Evolutionary conservation across 768 basidiomycete genomes (phyloP).

Genomic region (Russula abietina): DNA sequence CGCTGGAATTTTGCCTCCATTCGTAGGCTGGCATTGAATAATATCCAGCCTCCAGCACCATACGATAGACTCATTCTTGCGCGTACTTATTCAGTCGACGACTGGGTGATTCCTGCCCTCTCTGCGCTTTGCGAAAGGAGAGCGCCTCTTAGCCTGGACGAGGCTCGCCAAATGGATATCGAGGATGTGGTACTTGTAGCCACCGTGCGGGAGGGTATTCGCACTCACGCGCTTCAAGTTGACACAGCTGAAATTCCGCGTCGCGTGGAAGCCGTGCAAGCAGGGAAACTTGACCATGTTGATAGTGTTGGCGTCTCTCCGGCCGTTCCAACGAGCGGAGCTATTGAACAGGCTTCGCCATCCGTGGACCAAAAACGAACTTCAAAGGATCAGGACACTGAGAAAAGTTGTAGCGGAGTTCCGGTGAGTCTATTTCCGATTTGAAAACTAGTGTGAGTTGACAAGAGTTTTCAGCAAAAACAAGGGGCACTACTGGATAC

Average conservation of each 20-base stretch:
- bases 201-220: slow-evolving; percentile 11
- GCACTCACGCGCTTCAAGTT: not conserved
- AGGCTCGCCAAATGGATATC: slow-evolving; percentile 10
- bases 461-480: not conserved
- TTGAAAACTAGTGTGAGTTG: not conserved
- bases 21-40: slow-evolving; percentile 20
- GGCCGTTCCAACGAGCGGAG: not conserved
- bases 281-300: no score
- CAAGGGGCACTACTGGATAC: not conserved
- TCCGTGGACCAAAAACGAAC: not conserved
- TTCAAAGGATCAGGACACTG: not conserved
- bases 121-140: slow-evolving; percentile 12
- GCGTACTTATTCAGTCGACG: slow-evolving; percentile 1
- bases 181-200: slow-evolving; percentile 17
- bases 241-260: not conserved
- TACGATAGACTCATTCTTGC: slow-evolving; percentile 11
- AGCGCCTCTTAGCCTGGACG: slow-evolving; percentile 4
- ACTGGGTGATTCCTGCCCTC: slow-evolving; percentile 17
- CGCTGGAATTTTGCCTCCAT: slow-evolving; percentile 31
- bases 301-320: not conserved
- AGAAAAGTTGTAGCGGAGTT: not conserved
- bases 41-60: slow-evolving; percentile 2
- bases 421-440: not conserved
- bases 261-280: not conserved
- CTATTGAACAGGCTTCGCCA: not conserved